Base-by-base conservation (phyloP, 179 eudicot genomes). In the Silene noctiflora region DNA sequence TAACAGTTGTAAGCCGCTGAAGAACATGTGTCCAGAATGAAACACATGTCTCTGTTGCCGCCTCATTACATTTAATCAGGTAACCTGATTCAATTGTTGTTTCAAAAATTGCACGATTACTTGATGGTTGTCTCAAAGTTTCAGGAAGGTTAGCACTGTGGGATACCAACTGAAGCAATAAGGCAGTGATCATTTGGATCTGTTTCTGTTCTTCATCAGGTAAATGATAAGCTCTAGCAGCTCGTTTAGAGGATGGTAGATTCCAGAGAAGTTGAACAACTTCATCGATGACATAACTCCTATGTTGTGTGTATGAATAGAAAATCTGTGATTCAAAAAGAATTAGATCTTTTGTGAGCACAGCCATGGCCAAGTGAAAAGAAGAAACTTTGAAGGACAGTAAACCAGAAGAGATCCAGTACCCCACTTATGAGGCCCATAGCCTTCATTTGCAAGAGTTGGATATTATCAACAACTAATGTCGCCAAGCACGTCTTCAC, bases 171-270 rank as follows among this genome's bases (percentile, higher is more conserved):
- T 90, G 98, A 80, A 96, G 88, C 77, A 96, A 71, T 74, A 96
- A 84, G 78, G 98, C 94, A 71, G 96, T 82, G 64, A 89, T 76
- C 89, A 96, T 88, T 84, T 96, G 99, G 79, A 96, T 93, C 84
- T 93, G 97, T 86, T 82, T 93, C 87, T 96, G 99, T 60, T 96
- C 99, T 81, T 96, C 98, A 82, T 96, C 99, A 56, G 92, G 89
- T 72, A 96, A 86, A 86, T 88, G 98, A 83, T 90, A 96, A 71
- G 92, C 83, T 81, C 99, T 86, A 67, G 92, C 86, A 63, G 86
- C 87, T 77, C 91, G 88, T 81, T 90, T 96, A 33, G 98, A 87
- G 75, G 83, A 81, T 21, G 99, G 97, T 62, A 93, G 79, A 84
- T 93, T 96, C 89, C 92, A 80, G 62, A 96, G 98, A 78, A 91